phyloP scores from a whole-genome alignment of 805 yeast species.

The Vanderwaltozyma verrucispora region DNA sequence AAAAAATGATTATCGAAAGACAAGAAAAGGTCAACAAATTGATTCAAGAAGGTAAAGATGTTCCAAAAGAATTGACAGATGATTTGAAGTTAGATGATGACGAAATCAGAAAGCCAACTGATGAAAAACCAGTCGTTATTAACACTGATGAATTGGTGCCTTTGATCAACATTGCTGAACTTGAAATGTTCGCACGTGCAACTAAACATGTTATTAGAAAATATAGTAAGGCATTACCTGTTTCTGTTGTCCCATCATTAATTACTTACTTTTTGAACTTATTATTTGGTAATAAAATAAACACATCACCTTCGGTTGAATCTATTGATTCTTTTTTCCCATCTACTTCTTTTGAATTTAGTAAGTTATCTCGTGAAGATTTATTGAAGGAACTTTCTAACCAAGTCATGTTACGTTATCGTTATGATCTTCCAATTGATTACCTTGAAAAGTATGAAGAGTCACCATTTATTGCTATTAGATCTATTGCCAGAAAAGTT shows the following conservation, averaged over 20 bases:
- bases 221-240: slow-evolving; percentile 37
- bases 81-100: slow-evolving; percentile 25
- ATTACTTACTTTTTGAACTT: slow-evolving; percentile 65
- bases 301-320: slow-evolving; percentile 31
- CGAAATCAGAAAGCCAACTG: slow-evolving; percentile 28
- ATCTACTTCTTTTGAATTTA: slow-evolving; percentile 32
- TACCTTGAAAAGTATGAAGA: slow-evolving; percentile 35
- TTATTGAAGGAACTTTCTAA: slow-evolving; percentile 36
- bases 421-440: slow-evolving; percentile 41
- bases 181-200: slow-evolving; percentile 73
- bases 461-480: slow-evolving; percentile 39
- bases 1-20: slow-evolving; percentile 27
- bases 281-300: slow-evolving; percentile 45
- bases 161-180: slow-evolving; percentile 35
- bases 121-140: slow-evolving; percentile 26
- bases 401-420: slow-evolving; percentile 54
- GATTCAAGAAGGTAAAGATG: slow-evolving; percentile 26
- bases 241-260: slow-evolving; percentile 45
- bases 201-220: slow-evolving; percentile 62
- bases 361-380: slow-evolving; percentile 36
- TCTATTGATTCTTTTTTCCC: slow-evolving; percentile 40
- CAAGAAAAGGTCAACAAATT: slow-evolving; percentile 26
- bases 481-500: slow-evolving; percentile 63
- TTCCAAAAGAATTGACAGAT: slow-evolving; percentile 27
- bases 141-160: slow-evolving; percentile 33